These are phyloP conservation scores for Oryza coarctata DNA, from an alignment of 176 grass and related monocot genomes.

Conservation along the genomic window DNA sequence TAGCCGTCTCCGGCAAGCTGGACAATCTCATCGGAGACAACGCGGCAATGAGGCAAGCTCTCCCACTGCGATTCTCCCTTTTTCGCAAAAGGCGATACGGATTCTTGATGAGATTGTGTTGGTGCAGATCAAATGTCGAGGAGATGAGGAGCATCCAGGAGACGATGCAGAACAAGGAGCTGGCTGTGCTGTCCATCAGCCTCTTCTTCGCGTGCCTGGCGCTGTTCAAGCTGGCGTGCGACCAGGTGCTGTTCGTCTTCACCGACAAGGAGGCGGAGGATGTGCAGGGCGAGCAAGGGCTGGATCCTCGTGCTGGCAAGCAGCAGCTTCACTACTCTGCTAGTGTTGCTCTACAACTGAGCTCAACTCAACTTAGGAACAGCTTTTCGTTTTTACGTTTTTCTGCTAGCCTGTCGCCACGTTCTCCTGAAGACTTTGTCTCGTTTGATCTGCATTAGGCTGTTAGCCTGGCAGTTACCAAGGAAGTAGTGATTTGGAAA, in stretches of 20 bases:
- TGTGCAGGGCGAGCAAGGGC: constrained; percentile 33
- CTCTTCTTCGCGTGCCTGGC: constrained; percentile 64
- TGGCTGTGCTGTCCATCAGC: constrained; percentile 60
- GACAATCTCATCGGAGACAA: constrained; percentile 66
- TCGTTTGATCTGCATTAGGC: not conserved
- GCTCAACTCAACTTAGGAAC: not conserved
- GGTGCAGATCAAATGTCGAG: constrained; percentile 60
- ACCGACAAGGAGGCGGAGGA: constrained; percentile 1
- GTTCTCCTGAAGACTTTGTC: not conserved
- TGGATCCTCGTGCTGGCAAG: constrained; percentile 64
- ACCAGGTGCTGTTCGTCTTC: constrained; percentile 43
- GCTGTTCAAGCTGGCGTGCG: constrained; percentile 67
- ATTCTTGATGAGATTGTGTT: not conserved
- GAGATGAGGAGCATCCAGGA: constrained; percentile 63
- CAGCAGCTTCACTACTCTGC: constrained; percentile 60
- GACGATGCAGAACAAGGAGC: constrained; percentile 70
- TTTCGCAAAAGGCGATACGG: no score
- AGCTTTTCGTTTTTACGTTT: not conserved
- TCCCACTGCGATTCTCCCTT: not conserved
- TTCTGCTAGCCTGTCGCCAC: not conserved
- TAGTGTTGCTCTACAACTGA: constrained; percentile 59
- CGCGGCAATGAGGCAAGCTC: constrained; percentile 54
- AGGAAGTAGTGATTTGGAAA: constrained; percentile 17
- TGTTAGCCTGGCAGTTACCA: not conserved
- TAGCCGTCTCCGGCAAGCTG: constrained; percentile 48